phyloP scores from a whole-genome alignment of 2,329 filamentous ascomycete species.

The Metarhizium rileyi region DNA sequence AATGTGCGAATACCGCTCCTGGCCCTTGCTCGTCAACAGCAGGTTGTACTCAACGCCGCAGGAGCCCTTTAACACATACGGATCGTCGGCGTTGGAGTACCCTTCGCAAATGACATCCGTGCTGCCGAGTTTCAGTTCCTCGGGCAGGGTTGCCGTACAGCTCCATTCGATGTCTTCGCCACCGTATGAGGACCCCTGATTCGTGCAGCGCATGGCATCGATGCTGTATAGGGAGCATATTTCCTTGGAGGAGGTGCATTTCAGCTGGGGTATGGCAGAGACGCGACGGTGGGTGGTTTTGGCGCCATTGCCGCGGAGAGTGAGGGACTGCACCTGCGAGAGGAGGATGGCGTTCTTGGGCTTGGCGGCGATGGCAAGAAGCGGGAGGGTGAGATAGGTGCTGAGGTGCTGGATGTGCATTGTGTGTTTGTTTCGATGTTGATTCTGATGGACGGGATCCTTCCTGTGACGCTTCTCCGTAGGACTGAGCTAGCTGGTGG shows the following conservation, averaged over 20 bases:
- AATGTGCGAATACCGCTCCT: slow-evolving; percentile 56
- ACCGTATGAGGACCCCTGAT: slow-evolving; percentile 72
- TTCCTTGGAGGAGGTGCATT: slow-evolving; percentile 58
- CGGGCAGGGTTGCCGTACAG: slow-evolving; percentile 56
- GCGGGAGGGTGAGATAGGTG: slow-evolving; percentile 15
- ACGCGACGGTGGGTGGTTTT: slow-evolving; percentile 70
- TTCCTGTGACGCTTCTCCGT: neutral
- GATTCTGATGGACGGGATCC: neutral
- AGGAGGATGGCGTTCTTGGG: slow-evolving; percentile 46
- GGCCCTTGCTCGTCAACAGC: slow-evolving; percentile 65
- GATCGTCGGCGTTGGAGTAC: slow-evolving; percentile 66
- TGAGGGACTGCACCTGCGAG: slow-evolving; percentile 63
- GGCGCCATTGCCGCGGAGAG: slow-evolving; percentile 54
- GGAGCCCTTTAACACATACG: slow-evolving; percentile 80
- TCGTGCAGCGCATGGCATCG: slow-evolving; percentile 81
- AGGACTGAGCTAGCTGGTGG: neutral
- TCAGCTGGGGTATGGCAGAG: slow-evolving; percentile 65
- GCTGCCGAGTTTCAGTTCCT: slow-evolving; percentile 60
- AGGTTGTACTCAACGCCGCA: slow-evolving; percentile 88
- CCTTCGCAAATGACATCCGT: slow-evolving; percentile 94
- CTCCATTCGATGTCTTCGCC: slow-evolving; percentile 83
- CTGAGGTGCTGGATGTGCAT: slow-evolving; percentile 20
- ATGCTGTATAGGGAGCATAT: slow-evolving; percentile 62
- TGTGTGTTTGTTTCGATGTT: slow-evolving; percentile 1
- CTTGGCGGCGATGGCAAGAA: slow-evolving; percentile 17